Evolutionary conservation across 148 eudicot species (phyloP).

Genomic region (Rhododendron vialii): DNA sequence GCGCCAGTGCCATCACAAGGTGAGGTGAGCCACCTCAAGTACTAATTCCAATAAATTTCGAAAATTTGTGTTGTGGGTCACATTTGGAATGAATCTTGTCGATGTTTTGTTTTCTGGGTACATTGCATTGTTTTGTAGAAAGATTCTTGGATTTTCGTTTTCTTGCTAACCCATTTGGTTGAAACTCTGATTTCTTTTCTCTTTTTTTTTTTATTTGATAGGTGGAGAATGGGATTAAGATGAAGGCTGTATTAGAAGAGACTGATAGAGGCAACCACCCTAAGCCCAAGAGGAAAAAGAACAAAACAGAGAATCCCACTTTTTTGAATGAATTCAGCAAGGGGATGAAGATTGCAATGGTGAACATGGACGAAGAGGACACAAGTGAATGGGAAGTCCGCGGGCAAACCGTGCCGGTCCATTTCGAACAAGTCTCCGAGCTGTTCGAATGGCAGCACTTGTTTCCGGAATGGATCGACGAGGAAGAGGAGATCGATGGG

Average conservation of each 20-base stretch:
- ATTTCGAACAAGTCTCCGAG: slow-evolving; percentile 54
- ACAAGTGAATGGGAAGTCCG: slow-evolving; percentile 49
- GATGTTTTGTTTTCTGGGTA: background rate
- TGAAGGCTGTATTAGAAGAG: slow-evolving; percentile 73
- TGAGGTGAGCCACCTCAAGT: slow-evolving; percentile 64
- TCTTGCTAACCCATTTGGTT: background rate
- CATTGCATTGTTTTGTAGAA: background rate
- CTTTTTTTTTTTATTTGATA: slow-evolving; percentile 6
- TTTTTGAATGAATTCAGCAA: slow-evolving; percentile 49
- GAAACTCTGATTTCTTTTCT: background rate
- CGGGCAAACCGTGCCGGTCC: slow-evolving; percentile 36
- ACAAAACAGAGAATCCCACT: slow-evolving; percentile 52
- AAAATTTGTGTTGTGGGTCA: background rate
- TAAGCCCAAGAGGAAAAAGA: slow-evolving; percentile 15
- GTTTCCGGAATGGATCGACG: slow-evolving; percentile 96
- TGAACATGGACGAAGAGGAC: slow-evolving; percentile 82
- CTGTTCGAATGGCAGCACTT: slow-evolving; percentile 69
- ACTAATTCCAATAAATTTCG: background rate
- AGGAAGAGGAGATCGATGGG: slow-evolving; percentile 73
- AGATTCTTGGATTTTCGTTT: background rate
- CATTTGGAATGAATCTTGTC: background rate
- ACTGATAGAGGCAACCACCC: slow-evolving; percentile 12
- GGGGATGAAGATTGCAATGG: slow-evolving; percentile 52
- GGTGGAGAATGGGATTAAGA: slow-evolving; percentile 62
- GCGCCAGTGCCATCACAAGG: slow-evolving; percentile 83